Base-by-base conservation (phyloP, 805 yeast species). In the Candida insectalens region DNA sequence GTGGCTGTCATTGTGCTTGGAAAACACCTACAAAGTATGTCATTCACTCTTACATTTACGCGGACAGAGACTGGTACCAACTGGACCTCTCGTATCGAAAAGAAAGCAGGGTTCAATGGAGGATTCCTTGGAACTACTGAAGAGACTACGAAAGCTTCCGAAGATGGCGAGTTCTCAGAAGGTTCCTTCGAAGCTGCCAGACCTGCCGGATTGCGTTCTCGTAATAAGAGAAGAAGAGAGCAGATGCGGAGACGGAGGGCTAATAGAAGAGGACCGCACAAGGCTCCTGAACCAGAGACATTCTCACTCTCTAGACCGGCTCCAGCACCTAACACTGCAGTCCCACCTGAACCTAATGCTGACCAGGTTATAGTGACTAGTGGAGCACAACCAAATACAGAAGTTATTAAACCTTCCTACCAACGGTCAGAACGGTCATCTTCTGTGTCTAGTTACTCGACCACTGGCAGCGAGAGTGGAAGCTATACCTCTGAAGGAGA, bases 61-160 rank as follows among this genome's bases (percentile, higher is more conserved):
- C 72, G 74, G 19, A 74, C 72, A 17, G 78, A 76, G 56, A 63
- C 53, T 59, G 69, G 43, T 68, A 70, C 15, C 29, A 66, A 78
- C 6, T 92, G 98, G 97, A 74, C 88, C 63, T 69, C 77, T 35
- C 76, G 96, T 55, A 67, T 89, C 45, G 96, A 95, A 21, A 72
- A 80, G 28, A 62, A 84, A 53, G n/a, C n/a, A n/a, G n/a, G n/a
- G n/a, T n/a, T n/a, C n/a, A n/a, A n/a, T n/a, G n/a, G n/a, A n/a
- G n/a, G n/a, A n/a, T n/a, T n/a, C n/a, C n/a, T n/a, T n/a, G n/a
- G n/a, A n/a, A n/a, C n/a, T 34, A 36, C 50, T 39, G 32, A 59
- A 37, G 32, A 47, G 43, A 8, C 46, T 39, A 15, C 43, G 43
- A 23, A 49, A 36, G 33, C 40, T 22, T 35, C 42, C 16, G 47